Evolutionary conservation across 176 grass and related monocot species (phyloP).

Genomic region (Aegilops longissima): DNA sequence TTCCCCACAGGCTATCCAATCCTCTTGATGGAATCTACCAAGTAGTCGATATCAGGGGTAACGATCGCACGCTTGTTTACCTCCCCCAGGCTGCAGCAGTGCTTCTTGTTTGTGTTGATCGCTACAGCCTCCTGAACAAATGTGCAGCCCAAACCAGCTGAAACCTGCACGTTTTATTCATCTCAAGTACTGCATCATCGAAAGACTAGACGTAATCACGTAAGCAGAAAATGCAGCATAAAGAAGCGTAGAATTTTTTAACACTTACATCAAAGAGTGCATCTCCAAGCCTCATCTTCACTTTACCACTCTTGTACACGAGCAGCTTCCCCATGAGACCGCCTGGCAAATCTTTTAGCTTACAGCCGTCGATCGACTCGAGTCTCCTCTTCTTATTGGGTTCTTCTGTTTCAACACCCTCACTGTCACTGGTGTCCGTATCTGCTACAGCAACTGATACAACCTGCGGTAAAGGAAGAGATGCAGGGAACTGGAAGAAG

Average conservation of each 20-base stretch:
- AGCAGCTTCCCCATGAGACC: constrained; percentile 72
- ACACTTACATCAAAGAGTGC: constrained; percentile 61
- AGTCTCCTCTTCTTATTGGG: constrained; percentile 27
- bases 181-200: not conserved
- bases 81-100: constrained; percentile 59
- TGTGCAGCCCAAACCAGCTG: constrained; percentile 48
- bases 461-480: constrained; percentile 40
- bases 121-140: constrained; percentile 58
- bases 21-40: constrained; percentile 42
- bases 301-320: constrained; percentile 73
- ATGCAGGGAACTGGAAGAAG: constrained; percentile 66
- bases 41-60: constrained; percentile 52
- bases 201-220: not conserved
- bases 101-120: constrained; percentile 64
- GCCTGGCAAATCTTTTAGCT: constrained; percentile 53
- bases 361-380: constrained; percentile 27
- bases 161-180: constrained; percentile 43
- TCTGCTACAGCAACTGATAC: not conserved
- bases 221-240: not conserved
- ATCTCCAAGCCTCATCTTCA: constrained; percentile 83
- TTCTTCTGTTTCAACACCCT: constrained; percentile 11
- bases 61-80: constrained; percentile 43
- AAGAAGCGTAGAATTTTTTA: not conserved
- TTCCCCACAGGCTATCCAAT: not conserved
- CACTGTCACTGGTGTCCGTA: not conserved